Base-by-base conservation (phyloP, 2,329 filamentous ascomycete genomes). In the Shiraia sp. region DNA sequence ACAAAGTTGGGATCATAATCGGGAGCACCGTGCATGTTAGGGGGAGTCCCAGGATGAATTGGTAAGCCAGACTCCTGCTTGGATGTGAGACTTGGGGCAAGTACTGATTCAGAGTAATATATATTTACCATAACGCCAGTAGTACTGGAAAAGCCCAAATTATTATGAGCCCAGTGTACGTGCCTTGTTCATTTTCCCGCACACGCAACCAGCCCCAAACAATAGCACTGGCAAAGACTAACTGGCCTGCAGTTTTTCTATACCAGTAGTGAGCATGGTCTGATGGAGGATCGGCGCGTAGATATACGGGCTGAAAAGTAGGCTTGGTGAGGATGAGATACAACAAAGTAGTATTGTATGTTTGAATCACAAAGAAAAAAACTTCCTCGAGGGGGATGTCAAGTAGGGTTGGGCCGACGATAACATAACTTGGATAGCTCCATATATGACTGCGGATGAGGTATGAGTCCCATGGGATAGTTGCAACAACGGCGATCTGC, bases 281-380 rank as follows among this genome's bases (percentile, higher is more conserved):
- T 3, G 41, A 37, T 23, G 64, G 59, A 19, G 59, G 61, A 48
- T 74, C 71, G 44, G 69, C 68, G 17, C 70, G 71, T 31, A 85
- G 63, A 51, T 80, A 80, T 10, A 67, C 65, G 2, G 79, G 72
- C 41, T 86, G 76, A 6, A 86, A 72, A 9, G 77, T 74, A 1
- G 82, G 75, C 62, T 86, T 88, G 67, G 78, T 87, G 14, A 85
- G 64, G 1, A 88, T 67, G 8, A 87, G 74, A 57, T 89, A 90
- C 7, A 90, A 62, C 35, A 88, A 68, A 0, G 81, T 78, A 0
- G 86, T 88, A 57, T 82, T 87, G 66, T 87, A 89, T 1, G 86
- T 89, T 68, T 90, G 87, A 16, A 90, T 80, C 14, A 87, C 69
- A 63, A 90, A 90, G 75, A 90, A 90, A 69, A 89, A 89, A 4